phyloP scores from a whole-genome alignment of 768 basidiomycete genomes.

The Suillus cothurnatus region DNA sequence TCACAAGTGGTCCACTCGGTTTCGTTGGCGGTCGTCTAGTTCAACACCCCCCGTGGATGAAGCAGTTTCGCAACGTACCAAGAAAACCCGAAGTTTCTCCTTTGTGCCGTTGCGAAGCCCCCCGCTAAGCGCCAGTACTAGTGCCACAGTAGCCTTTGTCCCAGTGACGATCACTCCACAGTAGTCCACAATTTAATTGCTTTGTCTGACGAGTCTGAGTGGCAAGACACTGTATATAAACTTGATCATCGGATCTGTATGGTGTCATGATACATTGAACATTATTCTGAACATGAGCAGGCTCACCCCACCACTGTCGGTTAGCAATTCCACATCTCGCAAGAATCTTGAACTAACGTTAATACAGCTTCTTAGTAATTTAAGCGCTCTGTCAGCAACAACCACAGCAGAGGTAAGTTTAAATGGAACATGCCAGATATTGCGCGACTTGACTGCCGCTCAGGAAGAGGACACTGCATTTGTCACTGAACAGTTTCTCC shows the following conservation, averaged over 20 bases:
- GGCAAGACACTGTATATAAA: constrained; percentile 30
- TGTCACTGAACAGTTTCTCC: constrained; percentile 30
- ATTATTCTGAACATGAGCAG: constrained; percentile 26
- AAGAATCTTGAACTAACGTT: background rate
- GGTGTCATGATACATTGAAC: background rate
- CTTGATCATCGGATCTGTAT: background rate
- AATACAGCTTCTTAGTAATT: constrained; percentile 30
- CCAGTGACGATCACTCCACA: constrained; percentile 12
- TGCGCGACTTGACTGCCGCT: constrained; percentile 3
- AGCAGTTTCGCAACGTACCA: background rate
- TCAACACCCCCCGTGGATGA: too few relatives aligned
- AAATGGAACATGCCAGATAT: background rate
- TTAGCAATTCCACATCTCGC: constrained; percentile 16
- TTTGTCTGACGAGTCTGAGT: constrained; percentile 30
- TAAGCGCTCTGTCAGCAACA: constrained; percentile 18
- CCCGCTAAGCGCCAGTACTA: background rate
- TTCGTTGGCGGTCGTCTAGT: background rate
- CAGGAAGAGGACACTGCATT: constrained; percentile 23
- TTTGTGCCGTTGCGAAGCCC: background rate
- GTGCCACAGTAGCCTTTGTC: constrained; percentile 7
- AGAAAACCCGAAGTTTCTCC: background rate
- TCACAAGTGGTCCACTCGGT: background rate
- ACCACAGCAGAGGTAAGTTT: constrained; percentile 22
- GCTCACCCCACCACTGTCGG: constrained; percentile 33
- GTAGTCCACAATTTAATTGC: constrained; percentile 16